These are phyloP conservation scores for Hysterangium stoloniferum DNA, from an alignment of 768 basidiomycete genomes.

Conservation along the genomic window DNA sequence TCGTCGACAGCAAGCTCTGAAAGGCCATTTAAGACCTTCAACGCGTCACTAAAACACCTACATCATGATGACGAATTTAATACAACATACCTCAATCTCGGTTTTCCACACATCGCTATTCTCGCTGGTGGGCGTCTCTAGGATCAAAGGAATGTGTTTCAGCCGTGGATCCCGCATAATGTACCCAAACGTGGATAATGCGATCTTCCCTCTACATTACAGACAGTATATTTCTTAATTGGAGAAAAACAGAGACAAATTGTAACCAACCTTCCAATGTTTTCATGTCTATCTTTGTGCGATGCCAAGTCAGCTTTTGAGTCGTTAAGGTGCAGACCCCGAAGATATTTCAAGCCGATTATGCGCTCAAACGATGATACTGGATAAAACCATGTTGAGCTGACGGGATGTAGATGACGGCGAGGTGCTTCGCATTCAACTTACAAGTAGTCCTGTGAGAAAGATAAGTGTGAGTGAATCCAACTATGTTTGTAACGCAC, in stretches of 20 bases:
- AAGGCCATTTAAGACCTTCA: too few species aligned
- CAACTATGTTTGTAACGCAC: too few species aligned
- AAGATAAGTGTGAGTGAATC: not conserved
- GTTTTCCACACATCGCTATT: constrained; percentile 59
- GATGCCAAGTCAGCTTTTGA: constrained; percentile 58
- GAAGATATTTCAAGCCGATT: constrained; percentile 65
- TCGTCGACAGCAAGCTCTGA: too few species aligned
- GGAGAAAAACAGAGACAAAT: not conserved
- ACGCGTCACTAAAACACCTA: not conserved
- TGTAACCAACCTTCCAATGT: constrained; percentile 64
- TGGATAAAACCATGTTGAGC: constrained; percentile 15
- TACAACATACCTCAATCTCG: constrained; percentile 48
- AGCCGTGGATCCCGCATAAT: constrained; percentile 64
- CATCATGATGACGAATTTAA: not conserved
- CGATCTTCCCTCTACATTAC: constrained; percentile 53
- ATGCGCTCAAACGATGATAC: constrained; percentile 60
- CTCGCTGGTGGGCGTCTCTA: constrained; percentile 76
- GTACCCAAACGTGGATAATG: constrained; percentile 51
- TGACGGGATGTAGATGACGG: not conserved
- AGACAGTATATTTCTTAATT: not conserved
- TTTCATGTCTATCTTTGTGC: constrained; percentile 75
- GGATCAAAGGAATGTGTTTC: constrained; percentile 65
- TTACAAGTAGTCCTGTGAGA: too few species aligned
- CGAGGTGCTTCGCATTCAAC: too few species aligned
- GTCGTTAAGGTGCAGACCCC: constrained; percentile 84